phyloP scores from a whole-genome alignment of 2,329 filamentous ascomycete species.

The Botryotinia globosa region DNA sequence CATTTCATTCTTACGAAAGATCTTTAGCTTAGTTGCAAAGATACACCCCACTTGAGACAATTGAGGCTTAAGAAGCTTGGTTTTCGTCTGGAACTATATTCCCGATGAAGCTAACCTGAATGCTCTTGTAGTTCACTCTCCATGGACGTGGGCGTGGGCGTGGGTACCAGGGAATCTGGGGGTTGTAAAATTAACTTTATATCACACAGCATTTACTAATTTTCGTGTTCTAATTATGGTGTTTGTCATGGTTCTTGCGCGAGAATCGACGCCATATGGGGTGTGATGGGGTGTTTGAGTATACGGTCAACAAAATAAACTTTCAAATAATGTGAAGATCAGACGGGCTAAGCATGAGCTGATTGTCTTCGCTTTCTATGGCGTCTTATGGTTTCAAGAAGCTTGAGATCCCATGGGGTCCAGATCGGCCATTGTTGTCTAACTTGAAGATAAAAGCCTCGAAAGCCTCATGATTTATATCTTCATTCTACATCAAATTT shows the following conservation, averaged over 20 bases:
- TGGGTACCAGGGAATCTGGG: background rate
- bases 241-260: background rate
- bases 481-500: constrained; percentile 29
- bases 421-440: background rate
- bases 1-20: background rate
- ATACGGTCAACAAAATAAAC: background rate
- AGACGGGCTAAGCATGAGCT: constrained; percentile 32
- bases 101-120: background rate
- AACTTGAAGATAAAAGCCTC: constrained; percentile 10
- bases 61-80: constrained; percentile 1
- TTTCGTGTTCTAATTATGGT: background rate
- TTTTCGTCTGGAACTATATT: background rate
- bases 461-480: background rate
- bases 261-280: background rate
- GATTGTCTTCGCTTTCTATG: constrained; percentile 15
- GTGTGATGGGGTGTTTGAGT: background rate
- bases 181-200: background rate
- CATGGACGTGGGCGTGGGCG: background rate
- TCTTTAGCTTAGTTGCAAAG: background rate
- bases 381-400: constrained; percentile 21
- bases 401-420: background rate
- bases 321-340: constrained; percentile 26
- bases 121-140: background rate
- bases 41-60: background rate
- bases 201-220: background rate